Percentiles rank a stretch among this genome's conserved stretches.
These are phyloP conservation scores for Orbilia brochopaga DNA, from an alignment of 2,329 filamentous ascomycete species.

Conservation along the genomic window DNA sequence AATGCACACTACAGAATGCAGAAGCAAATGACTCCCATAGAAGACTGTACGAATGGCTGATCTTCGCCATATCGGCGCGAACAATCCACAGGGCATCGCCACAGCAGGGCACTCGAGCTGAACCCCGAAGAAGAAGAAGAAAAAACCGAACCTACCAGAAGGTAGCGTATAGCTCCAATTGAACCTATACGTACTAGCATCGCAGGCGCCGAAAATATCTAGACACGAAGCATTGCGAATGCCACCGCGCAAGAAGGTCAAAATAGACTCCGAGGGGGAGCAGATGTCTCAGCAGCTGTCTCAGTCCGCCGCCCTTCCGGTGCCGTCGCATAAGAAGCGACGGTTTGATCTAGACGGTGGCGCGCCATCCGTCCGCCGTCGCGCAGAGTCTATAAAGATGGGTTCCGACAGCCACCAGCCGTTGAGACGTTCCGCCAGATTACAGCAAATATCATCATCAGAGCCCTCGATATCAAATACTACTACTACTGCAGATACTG, in stretches of 20 bases:
- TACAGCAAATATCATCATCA: conserved; percentile 28
- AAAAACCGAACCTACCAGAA: background rate
- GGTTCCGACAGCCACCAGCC: conserved; percentile 37
- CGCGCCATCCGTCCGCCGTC: conserved; percentile 3
- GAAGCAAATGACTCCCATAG: conserved; percentile 21
- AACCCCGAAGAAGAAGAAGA: conserved; percentile 5
- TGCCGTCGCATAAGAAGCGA: conserved; percentile 45
- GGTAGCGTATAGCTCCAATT: background rate
- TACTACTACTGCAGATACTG: background rate
- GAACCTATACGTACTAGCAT: too few species aligned
- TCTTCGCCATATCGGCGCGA: conserved; percentile 26
- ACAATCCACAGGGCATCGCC: background rate
- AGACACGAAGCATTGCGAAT: conserved; percentile 34
- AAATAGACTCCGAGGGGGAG: conserved; percentile 41
- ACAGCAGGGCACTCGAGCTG: background rate
- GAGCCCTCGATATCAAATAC: conserved; percentile 13
- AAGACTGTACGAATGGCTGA: conserved; percentile 42
- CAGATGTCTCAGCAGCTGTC: conserved; percentile 36
- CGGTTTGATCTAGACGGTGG: conserved; percentile 29
- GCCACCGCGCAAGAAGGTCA: conserved; percentile 39
- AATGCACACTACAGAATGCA: conserved; percentile 21
- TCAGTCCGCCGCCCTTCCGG: conserved; percentile 21
- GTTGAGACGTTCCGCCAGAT: conserved; percentile 43
- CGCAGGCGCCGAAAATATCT: background rate
- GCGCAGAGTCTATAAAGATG: conserved; percentile 43